A percentile compares a stretch with the other conserved stretches of the same genome.
Conservation (phyloP, 2,329 filamentous ascomycete species). For the Cladosporium cucumerinum region DNA sequence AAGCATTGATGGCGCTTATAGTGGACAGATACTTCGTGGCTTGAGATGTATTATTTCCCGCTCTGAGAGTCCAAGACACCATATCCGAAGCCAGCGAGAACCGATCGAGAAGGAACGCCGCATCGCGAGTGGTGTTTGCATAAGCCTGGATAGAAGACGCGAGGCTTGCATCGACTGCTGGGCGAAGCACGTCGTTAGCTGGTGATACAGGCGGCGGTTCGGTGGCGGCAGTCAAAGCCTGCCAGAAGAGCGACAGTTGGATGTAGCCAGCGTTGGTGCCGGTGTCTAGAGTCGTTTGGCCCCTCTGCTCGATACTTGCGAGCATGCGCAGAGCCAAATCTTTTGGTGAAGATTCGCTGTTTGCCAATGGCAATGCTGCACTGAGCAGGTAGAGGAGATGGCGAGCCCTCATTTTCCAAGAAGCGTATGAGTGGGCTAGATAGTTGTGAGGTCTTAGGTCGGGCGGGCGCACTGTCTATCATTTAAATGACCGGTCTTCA, state of each 20-base stretch:
- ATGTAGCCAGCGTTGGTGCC: conserved; percentile 25
- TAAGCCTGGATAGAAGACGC: conserved; percentile 22
- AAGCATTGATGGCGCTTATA: conserved; percentile 26
- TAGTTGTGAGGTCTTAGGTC: neutral
- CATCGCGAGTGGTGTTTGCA: conserved; percentile 24
- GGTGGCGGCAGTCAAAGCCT: conserved; percentile 29
- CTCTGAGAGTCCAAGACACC: conserved; percentile 19
- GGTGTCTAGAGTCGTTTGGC: conserved; percentile 30
- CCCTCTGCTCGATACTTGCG: conserved; percentile 32
- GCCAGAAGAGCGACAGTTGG: conserved; percentile 36
- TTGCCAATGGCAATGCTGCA: neutral
- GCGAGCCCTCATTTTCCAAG: neutral
- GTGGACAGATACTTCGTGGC: conserved; percentile 9
- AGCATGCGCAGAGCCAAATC: conserved; percentile 28
- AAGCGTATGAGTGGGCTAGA: neutral
- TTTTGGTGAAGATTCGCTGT: neutral
- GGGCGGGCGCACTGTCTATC: neutral
- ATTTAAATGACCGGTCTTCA: neutral
- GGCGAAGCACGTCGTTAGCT: conserved; percentile 15
- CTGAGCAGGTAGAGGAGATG: neutral
- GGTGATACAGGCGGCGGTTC: conserved; percentile 18
- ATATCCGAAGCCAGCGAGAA: conserved; percentile 32
- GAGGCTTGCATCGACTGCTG: conserved; percentile 24
- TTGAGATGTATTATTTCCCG: neutral
- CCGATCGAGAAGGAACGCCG: conserved; percentile 31